phyloP scores from a whole-genome alignment of 106 monocot species.

The Dioscorea alata region DNA sequence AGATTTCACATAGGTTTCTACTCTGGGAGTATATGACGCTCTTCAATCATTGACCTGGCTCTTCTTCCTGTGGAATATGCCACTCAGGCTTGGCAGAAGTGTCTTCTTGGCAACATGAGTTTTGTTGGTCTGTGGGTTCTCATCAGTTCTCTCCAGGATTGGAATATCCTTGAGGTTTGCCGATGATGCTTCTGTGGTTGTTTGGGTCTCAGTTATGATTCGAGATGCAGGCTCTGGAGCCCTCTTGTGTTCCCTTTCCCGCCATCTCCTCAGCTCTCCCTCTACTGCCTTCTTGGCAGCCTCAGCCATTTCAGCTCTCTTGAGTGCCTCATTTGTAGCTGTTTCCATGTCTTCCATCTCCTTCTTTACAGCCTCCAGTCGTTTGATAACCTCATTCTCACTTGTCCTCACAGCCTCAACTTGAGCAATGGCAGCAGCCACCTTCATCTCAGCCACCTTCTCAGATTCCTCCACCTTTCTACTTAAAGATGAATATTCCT shows the following conservation, averaged over 20 bases:
- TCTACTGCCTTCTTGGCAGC: conserved; percentile 20
- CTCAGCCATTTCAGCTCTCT: conserved; percentile 31
- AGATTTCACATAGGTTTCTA: conserved; percentile 10
- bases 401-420: conserved; percentile 29
- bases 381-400: conserved; percentile 30
- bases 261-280: no score
- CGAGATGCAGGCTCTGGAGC: conserved; percentile 20
- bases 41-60: conserved; percentile 15
- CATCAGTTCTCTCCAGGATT: neutral
- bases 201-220: conserved; percentile 13
- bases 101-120: conserved; percentile 13
- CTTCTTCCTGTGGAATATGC: conserved; percentile 30
- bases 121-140: neutral
- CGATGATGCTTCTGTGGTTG: conserved; percentile 1
- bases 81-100: conserved; percentile 18
- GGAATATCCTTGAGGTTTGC: neutral
- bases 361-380: conserved; percentile 12
- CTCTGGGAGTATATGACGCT: conserved; percentile 18
- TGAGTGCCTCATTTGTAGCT: conserved; percentile 27
- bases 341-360: conserved; percentile 26
- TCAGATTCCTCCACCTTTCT: conserved; percentile 25
- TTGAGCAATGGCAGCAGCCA: conserved; percentile 30
- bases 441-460: conserved; percentile 29
- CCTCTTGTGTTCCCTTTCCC: neutral
- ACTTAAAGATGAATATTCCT: conserved; percentile 25